These are phyloP conservation scores for Fusarium denticulatum DNA, from an alignment of 2,329 filamentous ascomycete species.

Conservation along the genomic window DNA sequence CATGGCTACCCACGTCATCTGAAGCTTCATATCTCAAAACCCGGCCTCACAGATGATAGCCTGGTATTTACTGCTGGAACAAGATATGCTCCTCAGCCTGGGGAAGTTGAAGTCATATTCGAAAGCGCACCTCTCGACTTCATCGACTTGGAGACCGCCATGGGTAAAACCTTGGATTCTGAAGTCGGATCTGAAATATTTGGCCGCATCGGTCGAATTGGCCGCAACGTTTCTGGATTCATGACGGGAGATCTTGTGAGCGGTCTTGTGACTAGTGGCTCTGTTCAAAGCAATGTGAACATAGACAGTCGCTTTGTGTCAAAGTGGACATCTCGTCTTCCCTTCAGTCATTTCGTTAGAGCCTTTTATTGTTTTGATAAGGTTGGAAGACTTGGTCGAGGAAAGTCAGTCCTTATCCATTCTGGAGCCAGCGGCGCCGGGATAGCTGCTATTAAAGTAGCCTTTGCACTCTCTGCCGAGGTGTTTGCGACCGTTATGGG, in stretches of 20 bases:
- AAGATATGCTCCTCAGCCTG: slow-evolving; percentile 34
- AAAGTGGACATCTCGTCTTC: slow-evolving; percentile 39
- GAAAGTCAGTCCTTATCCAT: slow-evolving; percentile 55
- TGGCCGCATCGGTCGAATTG: slow-evolving; percentile 51
- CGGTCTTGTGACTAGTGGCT: slow-evolving; percentile 49
- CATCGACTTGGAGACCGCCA: slow-evolving; percentile 50
- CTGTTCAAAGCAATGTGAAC: slow-evolving; percentile 49
- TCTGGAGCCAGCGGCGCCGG: slow-evolving; percentile 56
- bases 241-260: slow-evolving; percentile 54
- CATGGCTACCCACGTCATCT: slow-evolving; percentile 17
- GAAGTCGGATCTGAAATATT: slow-evolving; percentile 54
- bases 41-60: slow-evolving; percentile 41
- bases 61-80: slow-evolving; percentile 40
- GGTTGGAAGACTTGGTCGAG: slow-evolving; percentile 42
- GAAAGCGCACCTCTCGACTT: slow-evolving; percentile 48
- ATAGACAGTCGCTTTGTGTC: slow-evolving; percentile 52
- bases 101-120: slow-evolving; percentile 56
- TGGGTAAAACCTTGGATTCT: slow-evolving; percentile 47
- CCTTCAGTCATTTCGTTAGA: slow-evolving; percentile 53
- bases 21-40: slow-evolving; percentile 40
- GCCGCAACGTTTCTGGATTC: slow-evolving; percentile 47
- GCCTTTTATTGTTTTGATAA: slow-evolving; percentile 55
- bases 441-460: slow-evolving; percentile 55
- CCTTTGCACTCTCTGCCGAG: slow-evolving; percentile 49
- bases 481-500: slow-evolving; percentile 56